Conservation (phyloP, 768 basidiomycete species). For the Rhizopogon salebrosus region DNA sequence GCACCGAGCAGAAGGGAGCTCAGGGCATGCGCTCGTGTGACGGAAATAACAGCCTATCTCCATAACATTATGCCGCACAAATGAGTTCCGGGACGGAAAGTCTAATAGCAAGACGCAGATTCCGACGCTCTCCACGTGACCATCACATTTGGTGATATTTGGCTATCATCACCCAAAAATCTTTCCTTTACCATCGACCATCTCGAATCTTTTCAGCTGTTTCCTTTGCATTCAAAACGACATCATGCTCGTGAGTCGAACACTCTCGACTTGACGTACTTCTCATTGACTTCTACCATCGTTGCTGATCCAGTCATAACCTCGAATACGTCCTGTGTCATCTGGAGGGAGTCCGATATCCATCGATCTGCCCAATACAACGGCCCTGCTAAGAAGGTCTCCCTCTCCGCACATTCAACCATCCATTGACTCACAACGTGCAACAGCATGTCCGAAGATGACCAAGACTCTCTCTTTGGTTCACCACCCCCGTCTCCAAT, state of each 20-base stretch:
- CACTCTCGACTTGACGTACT: too few relatives aligned
- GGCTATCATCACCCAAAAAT: not conserved
- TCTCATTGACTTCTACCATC: not conserved
- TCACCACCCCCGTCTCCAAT: slow-evolving; percentile 67
- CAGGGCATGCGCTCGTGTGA: not conserved
- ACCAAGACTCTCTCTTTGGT: slow-evolving; percentile 76
- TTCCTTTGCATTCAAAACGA: not conserved
- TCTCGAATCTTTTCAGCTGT: not conserved
- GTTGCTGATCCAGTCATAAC: not conserved
- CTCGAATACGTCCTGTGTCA: not conserved
- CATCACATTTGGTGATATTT: not conserved
- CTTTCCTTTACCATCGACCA: not conserved
- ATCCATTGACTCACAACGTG: slow-evolving; percentile 10
- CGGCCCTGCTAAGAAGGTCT: slow-evolving; percentile 6
- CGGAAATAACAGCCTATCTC: not conserved
- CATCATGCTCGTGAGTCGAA: not conserved
- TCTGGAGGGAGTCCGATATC: not conserved
- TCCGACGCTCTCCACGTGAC: too few relatives aligned
- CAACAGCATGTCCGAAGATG: slow-evolving; percentile 30
- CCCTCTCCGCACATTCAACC: slow-evolving; percentile 10
- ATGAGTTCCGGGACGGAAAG: too few relatives aligned
- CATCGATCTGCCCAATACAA: not conserved
- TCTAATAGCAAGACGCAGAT: too few relatives aligned
- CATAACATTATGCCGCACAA: too few relatives aligned
- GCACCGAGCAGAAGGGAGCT: not conserved